Evolutionary conservation across 495 filamentous ascomycete genomes (phyloP), one percentile per base, ranked within the genome.

Genomic region (Recurvomyces mirabilis): DNA sequence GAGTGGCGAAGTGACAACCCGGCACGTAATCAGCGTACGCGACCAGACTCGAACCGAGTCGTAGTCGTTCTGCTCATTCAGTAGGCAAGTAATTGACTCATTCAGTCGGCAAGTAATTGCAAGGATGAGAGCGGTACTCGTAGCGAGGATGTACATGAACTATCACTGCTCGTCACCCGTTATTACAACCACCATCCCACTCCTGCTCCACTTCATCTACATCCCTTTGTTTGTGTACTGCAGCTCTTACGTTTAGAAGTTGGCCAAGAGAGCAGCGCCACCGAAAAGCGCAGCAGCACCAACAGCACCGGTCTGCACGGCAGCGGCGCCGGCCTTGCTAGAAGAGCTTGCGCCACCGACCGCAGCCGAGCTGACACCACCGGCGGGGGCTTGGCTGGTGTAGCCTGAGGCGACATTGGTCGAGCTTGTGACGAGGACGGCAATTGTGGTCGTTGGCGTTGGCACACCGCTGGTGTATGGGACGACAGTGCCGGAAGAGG

Each of bases 251-350:
- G 14, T 34, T 38, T 53, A 53, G 19, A 49, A 50, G 46, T 53
- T 46, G 1, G 59, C 46, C 2, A 60, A 31, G 21, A 51, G 53
- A 24, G 59, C 64, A 38, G 56, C 65, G 51, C 56, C 63, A 49
- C 65, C 65, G 30, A 67, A 64, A 25, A 68, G 31, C n/a, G 65
- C 63, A 9, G 58, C 65, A 35, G 55, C 55, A 39, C 65, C 65
- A 5, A 65, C 41, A 26, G 60, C 62, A 44, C 55, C 62, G 34
- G 41, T 56, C 48, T 60, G 54, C 14, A 61, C 49, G 30, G 49
- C 41, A 7, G 30, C 32, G 22, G 28, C 36, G 30, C 48, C 47
- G n/a, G n/a, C n/a, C 9, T 34, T 44, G 29, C 18, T 42, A 5
- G 43, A 30, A 24, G 28, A 44, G 20, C 23, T 46, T 5, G 43